Evolutionary conservation across 129 eudicot genomes (phyloP).

Genomic region (Tagetes erecta): DNA sequence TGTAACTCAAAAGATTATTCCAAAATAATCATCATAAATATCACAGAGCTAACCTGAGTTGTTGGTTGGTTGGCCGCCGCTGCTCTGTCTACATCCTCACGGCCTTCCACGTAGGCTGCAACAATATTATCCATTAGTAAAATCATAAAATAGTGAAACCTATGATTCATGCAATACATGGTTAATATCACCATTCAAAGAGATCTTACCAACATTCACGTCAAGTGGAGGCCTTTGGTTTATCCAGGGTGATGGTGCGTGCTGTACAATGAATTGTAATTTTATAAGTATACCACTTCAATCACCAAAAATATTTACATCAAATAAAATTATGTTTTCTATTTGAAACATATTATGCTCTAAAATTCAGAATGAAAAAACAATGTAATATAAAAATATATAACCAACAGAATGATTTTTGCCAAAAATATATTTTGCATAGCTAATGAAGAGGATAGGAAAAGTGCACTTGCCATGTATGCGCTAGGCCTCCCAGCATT

Average conservation of each 20-base stretch:
- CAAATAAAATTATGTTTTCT: background rate
- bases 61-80: conserved; percentile 59
- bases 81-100: conserved; percentile 62
- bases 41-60: conserved; percentile 50
- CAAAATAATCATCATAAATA: background rate
- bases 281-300: background rate
- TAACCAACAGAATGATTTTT: background rate
- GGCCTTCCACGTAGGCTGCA: conserved; percentile 74
- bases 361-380: background rate
- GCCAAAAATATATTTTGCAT: conserved; percentile 1
- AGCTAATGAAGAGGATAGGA: background rate
- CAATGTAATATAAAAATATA: background rate
- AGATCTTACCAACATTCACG: conserved; percentile 78
- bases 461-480: conserved; percentile 53
- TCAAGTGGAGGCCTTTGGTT: conserved; percentile 79
- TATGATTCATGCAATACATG: background rate
- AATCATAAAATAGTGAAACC: background rate
- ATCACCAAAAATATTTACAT: background rate
- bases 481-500: conserved; percentile 70
- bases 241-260: conserved; percentile 80
- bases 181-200: background rate
- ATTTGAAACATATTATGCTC: background rate
- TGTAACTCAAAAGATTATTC: background rate
- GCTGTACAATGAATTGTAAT: conserved; percentile 46
- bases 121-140: background rate